Evolutionary conservation across 2,329 filamentous ascomycete genomes (phyloP), one percentile per base, ranked within the genome.

Genomic region (Penicillium capsulatum): DNA sequence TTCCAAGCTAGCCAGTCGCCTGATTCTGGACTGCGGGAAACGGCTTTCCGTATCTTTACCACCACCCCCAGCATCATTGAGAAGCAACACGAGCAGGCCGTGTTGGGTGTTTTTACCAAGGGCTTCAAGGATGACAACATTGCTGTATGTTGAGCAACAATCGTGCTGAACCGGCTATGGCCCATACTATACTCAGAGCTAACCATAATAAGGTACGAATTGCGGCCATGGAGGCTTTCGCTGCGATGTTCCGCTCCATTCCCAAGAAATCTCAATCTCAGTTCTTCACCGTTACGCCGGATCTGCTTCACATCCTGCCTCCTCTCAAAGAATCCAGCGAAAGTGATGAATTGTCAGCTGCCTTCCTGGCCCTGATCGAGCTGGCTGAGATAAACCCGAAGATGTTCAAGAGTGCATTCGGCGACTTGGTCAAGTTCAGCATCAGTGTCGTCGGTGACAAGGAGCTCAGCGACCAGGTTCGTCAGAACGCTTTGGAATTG

Each of bases 361-460:
- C 90, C 15, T 80, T 98, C 29, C 74, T 96, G 40, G 84, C 91
- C 16, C 76, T 98, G 33, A 96, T 98, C 57, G 92, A 97, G 51
- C 76, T 98, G 39, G 92, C 92, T 27, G 92, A 97, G 67, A 79
- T 84, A n/a, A 85, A 87, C 15, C 89, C 91, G 15, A 94, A 92
- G 69, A 97, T 97, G 90, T 98, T 98, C 72, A 94, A 92, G 69
- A 78, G 77, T 14, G 75, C 94, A n/a, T 98, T 98, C 71, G 84
- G 85, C 60, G 90, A 88, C 58, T 76, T 98, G 3, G 91, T 97
- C 36, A 83, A 86, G 54, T 96, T 98, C 68, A 91, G 84, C 63
- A 82, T 97, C 44, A 88, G 86, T 5, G 89, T 97, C 42, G 86
- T 98, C 53, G 86, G 94, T 57, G 91, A 98, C 64, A 97, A 97